These are phyloP conservation scores for Neofusicoccum parvum DNA, from an alignment of 2,329 filamentous ascomycete genomes.

Conservation along the genomic window DNA sequence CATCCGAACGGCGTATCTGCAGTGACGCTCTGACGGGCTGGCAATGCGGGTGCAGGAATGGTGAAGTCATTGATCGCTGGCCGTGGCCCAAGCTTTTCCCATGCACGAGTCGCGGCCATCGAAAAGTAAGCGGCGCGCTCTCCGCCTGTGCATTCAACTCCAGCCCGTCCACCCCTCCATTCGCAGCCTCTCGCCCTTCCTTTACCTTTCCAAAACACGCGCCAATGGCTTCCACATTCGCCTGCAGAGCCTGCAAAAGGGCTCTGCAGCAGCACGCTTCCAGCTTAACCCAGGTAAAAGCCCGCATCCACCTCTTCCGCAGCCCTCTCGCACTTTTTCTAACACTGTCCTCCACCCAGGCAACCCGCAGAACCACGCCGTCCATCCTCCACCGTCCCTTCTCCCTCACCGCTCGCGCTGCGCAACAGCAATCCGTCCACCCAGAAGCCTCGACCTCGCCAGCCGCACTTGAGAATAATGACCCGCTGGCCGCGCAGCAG, in stretches of 20 bases:
- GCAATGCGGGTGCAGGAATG: constrained; percentile 22
- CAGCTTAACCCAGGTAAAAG: constrained; percentile 13
- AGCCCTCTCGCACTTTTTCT: neutral
- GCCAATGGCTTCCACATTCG: constrained; percentile 40
- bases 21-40: no score
- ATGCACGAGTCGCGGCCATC: constrained; percentile 29
- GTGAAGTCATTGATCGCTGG: constrained; percentile 37
- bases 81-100: constrained; percentile 30
- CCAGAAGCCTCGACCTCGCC: neutral
- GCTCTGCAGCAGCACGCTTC: constrained; percentile 27
- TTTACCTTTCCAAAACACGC: neutral
- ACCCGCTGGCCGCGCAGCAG: constrained; percentile 21
- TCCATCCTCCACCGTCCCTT: neutral
- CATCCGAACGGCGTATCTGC: no score
- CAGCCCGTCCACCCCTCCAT: constrained; percentile 14
- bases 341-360: constrained; percentile 3
- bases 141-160: neutral
- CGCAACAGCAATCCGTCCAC: neutral
- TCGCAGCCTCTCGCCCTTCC: neutral
- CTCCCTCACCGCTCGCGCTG: neutral
- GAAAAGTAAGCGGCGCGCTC: constrained; percentile 22
- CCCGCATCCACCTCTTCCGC: constrained; percentile 21
- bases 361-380: constrained; percentile 24
- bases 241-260: constrained; percentile 38
- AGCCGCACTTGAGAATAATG: constrained; percentile 22